Base-by-base conservation (phyloP, 495 filamentous ascomycete genomes). In the Lophium mytilinum region DNA sequence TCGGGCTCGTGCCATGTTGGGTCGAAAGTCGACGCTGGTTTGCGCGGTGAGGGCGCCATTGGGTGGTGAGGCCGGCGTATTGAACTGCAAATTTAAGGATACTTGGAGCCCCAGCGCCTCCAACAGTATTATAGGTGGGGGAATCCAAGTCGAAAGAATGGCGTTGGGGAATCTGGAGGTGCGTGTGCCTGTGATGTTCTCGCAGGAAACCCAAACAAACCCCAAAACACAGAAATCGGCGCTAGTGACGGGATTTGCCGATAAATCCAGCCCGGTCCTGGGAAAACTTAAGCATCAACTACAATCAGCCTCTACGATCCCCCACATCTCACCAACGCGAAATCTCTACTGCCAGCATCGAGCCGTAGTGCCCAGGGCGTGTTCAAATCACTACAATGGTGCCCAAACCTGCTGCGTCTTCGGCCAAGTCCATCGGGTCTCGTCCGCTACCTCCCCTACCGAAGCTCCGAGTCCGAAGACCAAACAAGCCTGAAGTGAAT, bases 381-480 rank as follows among this genome's bases (percentile, higher is more conserved):
- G 34, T 6, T 12, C 34, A 36, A 6, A 9, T 24, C 15, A 18
- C 18, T 57, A 56, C 37, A 8, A 82, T 81, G 80, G 76, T 80
- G 53, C 68, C 76, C 45, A 82, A 80, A 35, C 56, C 65, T 24
- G 59, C 58, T 15, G 41, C 37, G 39, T 33, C 64, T 5, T 34
- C 62, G 52, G 59, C 47, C 24, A 61, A 65, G 51, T 65, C 62
- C 7, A 58, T 60, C 55, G 61, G 52, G 19, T 24, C 61, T 52
- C 86, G 91, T 57, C 89, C 88, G 53, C 82, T 98, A 34, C 90
- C 94, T 63, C 92, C 93, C 18, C 82, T 98, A 52, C 82, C 82
- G 55, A 81, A 83, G 61, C 82, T 98, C 45, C 87, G 89, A 62
- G 85, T 98, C 50, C 85, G 86, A 63, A 80, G 84, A 55, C 89